These are phyloP conservation scores for Prosopis cineraria DNA, from an alignment of 306 rosid species.

Conservation along the genomic window DNA sequence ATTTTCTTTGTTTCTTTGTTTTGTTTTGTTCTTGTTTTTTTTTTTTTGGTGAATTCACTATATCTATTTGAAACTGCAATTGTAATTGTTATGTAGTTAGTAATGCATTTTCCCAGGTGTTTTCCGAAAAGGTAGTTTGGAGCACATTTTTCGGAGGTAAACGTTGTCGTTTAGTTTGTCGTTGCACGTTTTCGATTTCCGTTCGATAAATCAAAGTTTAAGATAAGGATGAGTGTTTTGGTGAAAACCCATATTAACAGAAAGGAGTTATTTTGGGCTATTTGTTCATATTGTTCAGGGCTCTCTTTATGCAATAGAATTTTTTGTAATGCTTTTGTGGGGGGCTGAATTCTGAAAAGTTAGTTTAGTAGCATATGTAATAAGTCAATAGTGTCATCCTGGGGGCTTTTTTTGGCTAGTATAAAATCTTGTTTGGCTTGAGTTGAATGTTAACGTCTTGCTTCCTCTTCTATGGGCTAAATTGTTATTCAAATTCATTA, in stretches of 20 bases:
- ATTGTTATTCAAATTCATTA: conserved; percentile 31
- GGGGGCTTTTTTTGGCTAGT: not conserved
- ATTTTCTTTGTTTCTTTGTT: no score
- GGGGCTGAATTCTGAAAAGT: conserved; percentile 8
- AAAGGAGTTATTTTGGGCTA: not conserved
- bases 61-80: not conserved
- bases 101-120: not conserved
- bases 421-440: conserved; percentile 6
- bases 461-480: conserved; percentile 22
- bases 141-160: not conserved
- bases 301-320: not conserved
- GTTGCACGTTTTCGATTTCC: conserved; percentile 3
- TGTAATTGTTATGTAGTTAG: not conserved
- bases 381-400: not conserved
- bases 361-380: not conserved
- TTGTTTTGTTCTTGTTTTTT: no score
- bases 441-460: conserved; percentile 23
- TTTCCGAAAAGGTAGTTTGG: not conserved
- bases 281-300: not conserved
- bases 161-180: not conserved
- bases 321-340: not conserved
- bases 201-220: not conserved
- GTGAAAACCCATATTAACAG: not conserved
- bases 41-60: not conserved
- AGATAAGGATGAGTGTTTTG: not conserved